A percentile compares a stretch with the other conserved stretches of the same genome.
phyloP scores from a whole-genome alignment of 352 stramenopile species.

The Aphanomyces stellatus region DNA sequence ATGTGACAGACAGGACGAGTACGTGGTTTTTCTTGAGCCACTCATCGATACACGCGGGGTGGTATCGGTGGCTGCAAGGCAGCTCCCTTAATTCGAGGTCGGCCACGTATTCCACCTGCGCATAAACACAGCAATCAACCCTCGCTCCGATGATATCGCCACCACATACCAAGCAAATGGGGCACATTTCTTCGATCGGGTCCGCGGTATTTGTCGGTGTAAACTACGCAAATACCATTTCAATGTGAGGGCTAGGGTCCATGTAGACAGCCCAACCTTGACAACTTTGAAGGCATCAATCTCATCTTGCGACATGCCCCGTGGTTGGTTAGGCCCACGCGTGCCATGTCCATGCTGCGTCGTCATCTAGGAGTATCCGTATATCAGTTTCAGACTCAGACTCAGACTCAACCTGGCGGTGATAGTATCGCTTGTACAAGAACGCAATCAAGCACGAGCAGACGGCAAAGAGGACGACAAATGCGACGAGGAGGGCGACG shows the following conservation, averaged over 20 bases:
- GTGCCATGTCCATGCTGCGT: neutral
- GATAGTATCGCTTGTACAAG: neutral
- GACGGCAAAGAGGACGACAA: neutral
- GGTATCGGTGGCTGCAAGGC: neutral
- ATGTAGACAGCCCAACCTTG: neutral
- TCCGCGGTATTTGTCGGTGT: neutral
- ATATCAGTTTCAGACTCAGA: too few relatives aligned
- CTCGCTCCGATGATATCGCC: neutral
- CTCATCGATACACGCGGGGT: neutral
- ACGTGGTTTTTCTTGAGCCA: conserved; percentile 17
- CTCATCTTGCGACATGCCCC: neutral
- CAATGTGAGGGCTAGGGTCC: neutral
- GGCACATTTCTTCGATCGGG: conserved; percentile 14
- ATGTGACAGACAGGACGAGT: too few relatives aligned
- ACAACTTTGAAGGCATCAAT: conserved; percentile 6
- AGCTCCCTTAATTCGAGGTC: neutral
- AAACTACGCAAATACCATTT: neutral
- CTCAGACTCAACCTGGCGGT: neutral
- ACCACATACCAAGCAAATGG: conserved; percentile 4
- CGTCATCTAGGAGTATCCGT: too few relatives aligned
- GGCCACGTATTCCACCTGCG: neutral
- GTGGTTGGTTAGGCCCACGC: too few relatives aligned
- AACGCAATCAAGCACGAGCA: neutral
- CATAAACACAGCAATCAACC: neutral
- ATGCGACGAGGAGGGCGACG: neutral